Evolutionary conservation across 805 yeast species (phyloP), one percentile per base, ranked within the genome.

Genomic region (Wickerhamomyces hampshirensis): DNA sequence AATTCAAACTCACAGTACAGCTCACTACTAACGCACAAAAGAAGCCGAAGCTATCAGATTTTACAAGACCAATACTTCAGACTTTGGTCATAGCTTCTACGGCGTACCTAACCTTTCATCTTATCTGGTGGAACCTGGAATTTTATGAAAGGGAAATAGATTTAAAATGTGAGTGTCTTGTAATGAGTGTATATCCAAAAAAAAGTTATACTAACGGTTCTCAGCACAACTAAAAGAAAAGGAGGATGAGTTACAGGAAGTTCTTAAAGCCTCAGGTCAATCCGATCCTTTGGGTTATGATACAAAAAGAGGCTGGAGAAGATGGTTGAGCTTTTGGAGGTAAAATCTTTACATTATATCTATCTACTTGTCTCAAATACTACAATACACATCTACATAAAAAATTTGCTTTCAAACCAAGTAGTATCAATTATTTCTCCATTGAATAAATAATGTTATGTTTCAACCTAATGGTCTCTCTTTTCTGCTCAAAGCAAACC

Each of bases 41-140:
- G 56, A 48, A 47, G 39, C 54, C 53, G 12, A 48, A 44, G 35
- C 26, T 51, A n/a, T 53, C 56, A 0, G 51, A 46, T 29, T 51
- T 51, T 42, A 38, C 39, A 29, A 50, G 51, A 37, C 58, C 58
- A 1, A 26, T 53, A 11, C 28, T 50, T 7, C 30, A 44, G 30
- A 46, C 53, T 1, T 37, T 51, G 3, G 47, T 44, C 9, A 44
- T 51, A 14, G 54, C 46, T 1, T 50, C 53, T 5, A 46, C 54
- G 2, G 51, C 53, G 5, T 50, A 47, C 24, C 18, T 51, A 16
- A 37, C 51, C 1, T 35, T 42, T 12, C 56, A 51, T 28, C 39
- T 46, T 37, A 26, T 40, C 4, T 53, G 58, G 58, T 51, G 56
- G 53, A 41, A 41, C 8, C 13, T 51, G 33, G 48, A 48, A 37